Base-by-base conservation (phyloP, 345 rosid species). In the Cardamine occulta region DNA sequence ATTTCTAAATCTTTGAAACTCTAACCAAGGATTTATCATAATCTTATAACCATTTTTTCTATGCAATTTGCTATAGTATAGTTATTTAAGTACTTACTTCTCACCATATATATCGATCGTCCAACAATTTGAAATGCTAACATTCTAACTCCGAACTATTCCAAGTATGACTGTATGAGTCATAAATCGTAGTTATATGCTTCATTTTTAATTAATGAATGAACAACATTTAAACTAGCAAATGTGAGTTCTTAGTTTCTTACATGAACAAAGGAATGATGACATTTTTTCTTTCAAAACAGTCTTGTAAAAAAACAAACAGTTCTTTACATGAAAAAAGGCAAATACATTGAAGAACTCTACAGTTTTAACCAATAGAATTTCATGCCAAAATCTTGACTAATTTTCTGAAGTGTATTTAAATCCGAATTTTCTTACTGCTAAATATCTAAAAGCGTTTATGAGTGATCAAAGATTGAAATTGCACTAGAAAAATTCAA, bases 271-370 rank as follows among this genome's bases (percentile, higher is more conserved):
- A 13, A 40, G 47, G 47, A 15, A 45, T 3, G 51, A 7, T 45
- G 51, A 2, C 0, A 2, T 6, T 45, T 45, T n/a, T 2, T n/a
- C 48, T 44, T 44, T 44, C 18, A n/a, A 45, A 18, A 45, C 51
- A 45, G 54, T 40, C n/a, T 21, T 18, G 42, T 18, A 28, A 54
- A 68, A 39, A 40, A 68, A 39, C 73, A 37, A 54, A 26, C 63
- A 28, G 42, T 40, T 68, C 39, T 55, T 40, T 40, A 28, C 51
- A 68, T 68, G 63, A 40, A 19, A 55, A 53, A 21, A 54, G 48
- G 72, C 37, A 68, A 37, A 53, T 29, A 29, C 7, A 29, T 29
- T 29, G 32, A 29, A 29, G 32, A 29, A 29, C 4, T 29, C 31
- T 29, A 29, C 31, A 29, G 31, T 6, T 29, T 29, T 29, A 29